Base-by-base conservation (phyloP, 163 green algal genomes). In the Dunaliella salina region DNA sequence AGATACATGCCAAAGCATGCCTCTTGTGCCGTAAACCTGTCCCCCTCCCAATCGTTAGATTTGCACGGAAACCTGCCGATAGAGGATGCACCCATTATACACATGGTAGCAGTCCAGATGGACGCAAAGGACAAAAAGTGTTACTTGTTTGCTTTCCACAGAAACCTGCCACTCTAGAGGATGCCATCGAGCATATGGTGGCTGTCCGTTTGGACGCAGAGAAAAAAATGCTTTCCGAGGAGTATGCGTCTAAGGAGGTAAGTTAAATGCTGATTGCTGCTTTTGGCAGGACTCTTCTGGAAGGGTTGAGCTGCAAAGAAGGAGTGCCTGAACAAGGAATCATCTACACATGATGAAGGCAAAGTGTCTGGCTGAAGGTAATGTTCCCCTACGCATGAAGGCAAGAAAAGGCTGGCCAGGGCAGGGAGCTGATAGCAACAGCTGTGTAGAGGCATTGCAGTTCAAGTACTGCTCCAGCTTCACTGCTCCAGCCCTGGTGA, bases 101-200 rank as follows among this genome's bases (percentile, higher is more conserved):
- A 92, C 45, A 79, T 93, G 83, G 90, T 94, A 20, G 88, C 86
- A 18, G 25, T 90, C 45, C 80, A 85, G 26, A 63, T 94, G 84
- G 90, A 94, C 35, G 84, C 86, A 0, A 87, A 92, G 81, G 87
- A 86, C 32, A 81, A 80, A 45, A 50, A n/a, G n/a, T n/a, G n/a
- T 17, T 30, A 24, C 46, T 40, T 80, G 82, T 35, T 17, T 82
- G 59, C 80, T 1, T 25, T 87, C n/a, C 71, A 85, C 90, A 94
- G 91, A 94, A 94, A 81, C 91, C 91, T 5, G 87, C 88, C n/a
- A 93, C 91, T 1, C 82, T 94, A 81, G 88, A 91, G 20, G 91
- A 94, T 67, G 91, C 91, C 0, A 86, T 94, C 29, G 40, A 91
- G 22, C 84, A 92, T 33, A 79, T 93, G 83, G 90, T 94, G 20